Percentiles rank a stretch among this genome's conserved stretches.
Conservation (phyloP, 345 rosid genomes). For the Theobroma cacao region DNA sequence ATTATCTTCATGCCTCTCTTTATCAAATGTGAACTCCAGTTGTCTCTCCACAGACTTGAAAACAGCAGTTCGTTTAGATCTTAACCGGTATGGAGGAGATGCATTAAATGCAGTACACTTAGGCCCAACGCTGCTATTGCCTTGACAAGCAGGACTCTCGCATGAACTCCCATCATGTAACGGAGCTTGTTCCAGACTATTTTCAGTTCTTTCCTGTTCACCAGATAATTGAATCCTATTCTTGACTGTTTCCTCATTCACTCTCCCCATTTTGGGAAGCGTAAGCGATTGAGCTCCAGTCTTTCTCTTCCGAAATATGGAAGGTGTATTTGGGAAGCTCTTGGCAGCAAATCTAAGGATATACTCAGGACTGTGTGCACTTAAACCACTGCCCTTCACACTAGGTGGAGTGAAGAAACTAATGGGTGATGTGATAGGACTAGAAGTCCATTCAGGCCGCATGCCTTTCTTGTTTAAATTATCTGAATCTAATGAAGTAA, state of each 20-base stretch:
- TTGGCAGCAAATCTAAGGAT: constrained; percentile 74
- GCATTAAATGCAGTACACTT: constrained; percentile 57
- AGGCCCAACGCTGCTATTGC: constrained; percentile 28
- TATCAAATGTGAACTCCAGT: constrained; percentile 68
- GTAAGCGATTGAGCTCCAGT: constrained; percentile 25
- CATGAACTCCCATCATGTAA: constrained; percentile 32
- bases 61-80: constrained; percentile 71
- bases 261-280: constrained; percentile 27
- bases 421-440: constrained; percentile 56
- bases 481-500: constrained; percentile 36
- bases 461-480: constrained; percentile 25
- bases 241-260: constrained; percentile 26
- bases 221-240: constrained; percentile 24
- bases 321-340: constrained; percentile 85
- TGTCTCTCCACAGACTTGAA: constrained; percentile 86
- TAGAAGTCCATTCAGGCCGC: constrained; percentile 37
- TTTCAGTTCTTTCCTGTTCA: constrained; percentile 31
- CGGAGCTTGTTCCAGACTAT: constrained; percentile 27
- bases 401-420: constrained; percentile 86
- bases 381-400: constrained; percentile 40
- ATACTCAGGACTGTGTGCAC: constrained; percentile 67
- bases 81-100: constrained; percentile 89
- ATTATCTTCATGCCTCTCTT: constrained; percentile 35
- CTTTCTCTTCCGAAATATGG: constrained; percentile 81
- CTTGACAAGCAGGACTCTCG: constrained; percentile 37